Base-by-base conservation (phyloP, 2,329 filamentous ascomycete species). In the Elsinoe batatas region DNA sequence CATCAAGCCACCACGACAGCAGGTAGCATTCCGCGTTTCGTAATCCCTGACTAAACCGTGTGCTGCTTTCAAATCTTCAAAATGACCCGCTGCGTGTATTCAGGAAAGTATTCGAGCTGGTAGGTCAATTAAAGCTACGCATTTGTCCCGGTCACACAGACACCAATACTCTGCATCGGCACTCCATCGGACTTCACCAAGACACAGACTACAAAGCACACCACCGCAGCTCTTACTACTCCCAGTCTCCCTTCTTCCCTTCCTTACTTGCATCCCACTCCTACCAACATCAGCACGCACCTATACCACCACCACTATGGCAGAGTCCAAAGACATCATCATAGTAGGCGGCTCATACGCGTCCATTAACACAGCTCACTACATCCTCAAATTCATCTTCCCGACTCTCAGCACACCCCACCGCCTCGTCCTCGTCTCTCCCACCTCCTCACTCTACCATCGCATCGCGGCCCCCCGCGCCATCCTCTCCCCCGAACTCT, bases 341-440 rank as follows among this genome's bases (percentile, higher is more conserved):
- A 69, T 82, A 18, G 65, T 82, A 1, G 79, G 79, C 20, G 77
- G 72, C 17, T 79, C 77, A 8, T 80, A 76, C 58, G 76, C 65
- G 10, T 79, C 79, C 20, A 56, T 79, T 3, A 75, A 73, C 5
- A 71, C 68, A 3, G 76, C 79, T 1, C 79, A 82, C 60, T 78
- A 79, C 60, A 67, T 79, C 26, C 73, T 79, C 26, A 76, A 75
- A 58, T 77, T 82, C 67, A 69, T 70, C 20, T 46, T 80, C 8
- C 75, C 78, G 0, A 59, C 67, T 30, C 64, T 75, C 51, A 53
- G 30, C 7, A 43, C n/a, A 56, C 69, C 70, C 10, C 77, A 79
- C 64, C 78, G 78, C 56, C 67, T 84, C 42, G 74, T 76, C 54
- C 68, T 82, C 15, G 71, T 84, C 61, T 75, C 77, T 56, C 77